A percentile compares a stretch with the other conserved stretches of the same genome.
Conservation (phyloP, 176 grass and related monocot species). For the Dactylis glomerata region DNA sequence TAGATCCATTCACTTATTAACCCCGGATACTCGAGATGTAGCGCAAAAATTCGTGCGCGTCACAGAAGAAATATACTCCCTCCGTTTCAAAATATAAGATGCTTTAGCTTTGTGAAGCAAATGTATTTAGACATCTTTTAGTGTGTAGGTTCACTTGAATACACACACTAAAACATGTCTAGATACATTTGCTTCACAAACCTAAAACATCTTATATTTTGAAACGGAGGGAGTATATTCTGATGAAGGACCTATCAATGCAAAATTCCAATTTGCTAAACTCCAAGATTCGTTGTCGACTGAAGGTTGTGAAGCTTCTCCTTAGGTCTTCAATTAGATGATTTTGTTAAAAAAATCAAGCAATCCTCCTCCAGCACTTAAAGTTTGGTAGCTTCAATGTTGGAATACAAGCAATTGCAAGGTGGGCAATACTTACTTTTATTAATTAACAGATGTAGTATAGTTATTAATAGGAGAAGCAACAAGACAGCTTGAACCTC, state of each 20-base stretch:
- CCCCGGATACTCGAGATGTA: not conserved
- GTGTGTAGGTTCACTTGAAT: too few relatives aligned
- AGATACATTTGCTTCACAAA: too few relatives aligned
- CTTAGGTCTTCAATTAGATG: not conserved
- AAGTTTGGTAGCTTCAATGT: not conserved
- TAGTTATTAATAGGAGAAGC: not conserved
- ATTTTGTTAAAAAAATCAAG: not conserved
- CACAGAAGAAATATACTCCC: too few relatives aligned
- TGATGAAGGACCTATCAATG: not conserved
- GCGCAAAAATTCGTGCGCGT: not conserved
- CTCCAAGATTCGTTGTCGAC: not conserved
- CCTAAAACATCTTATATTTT: too few relatives aligned
- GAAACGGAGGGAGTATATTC: too few relatives aligned
- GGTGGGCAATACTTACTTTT: not conserved
- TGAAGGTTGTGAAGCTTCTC: not conserved
- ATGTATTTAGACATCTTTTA: too few relatives aligned
- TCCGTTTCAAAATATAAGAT: too few relatives aligned
- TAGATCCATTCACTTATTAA: not conserved
- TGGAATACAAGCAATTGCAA: slow-evolving; percentile 1
- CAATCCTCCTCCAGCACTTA: not conserved
- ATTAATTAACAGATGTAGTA: not conserved
- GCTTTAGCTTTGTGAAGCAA: too few relatives aligned
- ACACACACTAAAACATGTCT: too few relatives aligned
- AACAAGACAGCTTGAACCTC: not conserved
- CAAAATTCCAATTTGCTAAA: not conserved